Conservation (phyloP, 257 asterid species). For the Solanum peruvianum region DNA sequence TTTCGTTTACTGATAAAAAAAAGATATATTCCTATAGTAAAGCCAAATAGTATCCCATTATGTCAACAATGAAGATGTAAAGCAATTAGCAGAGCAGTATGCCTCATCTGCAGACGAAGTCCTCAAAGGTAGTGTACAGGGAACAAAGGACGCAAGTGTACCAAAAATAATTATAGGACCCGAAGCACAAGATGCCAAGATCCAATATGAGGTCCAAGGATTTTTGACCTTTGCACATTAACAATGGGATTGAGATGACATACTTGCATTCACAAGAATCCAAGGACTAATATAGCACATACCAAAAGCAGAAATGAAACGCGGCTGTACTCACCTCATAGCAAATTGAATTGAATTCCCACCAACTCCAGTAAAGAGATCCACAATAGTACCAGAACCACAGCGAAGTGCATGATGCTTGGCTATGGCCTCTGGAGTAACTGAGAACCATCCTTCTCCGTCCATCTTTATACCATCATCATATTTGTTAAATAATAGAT, state of each 20-base stretch:
- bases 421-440: conserved; percentile 78
- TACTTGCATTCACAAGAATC: not conserved
- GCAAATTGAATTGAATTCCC: conserved; percentile 96
- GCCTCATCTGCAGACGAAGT: not conserved
- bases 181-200: not conserved
- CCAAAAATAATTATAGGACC: not conserved
- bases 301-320: not conserved
- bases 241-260: not conserved
- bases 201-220: not conserved
- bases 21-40: not conserved
- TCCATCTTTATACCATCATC: conserved; percentile 86
- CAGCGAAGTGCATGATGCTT: conserved; percentile 90
- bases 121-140: not conserved
- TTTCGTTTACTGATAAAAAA: not conserved
- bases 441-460: conserved; percentile 97
- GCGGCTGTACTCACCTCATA: conserved; percentile 27
- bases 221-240: not conserved
- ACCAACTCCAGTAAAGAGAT: conserved; percentile 87
- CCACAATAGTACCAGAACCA: conserved; percentile 54
- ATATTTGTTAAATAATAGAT: conserved; percentile 60
- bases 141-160: not conserved
- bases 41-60: not conserved
- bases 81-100: not conserved
- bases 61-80: not conserved
- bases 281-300: not conserved